Evolutionary conservation across 441 rosid species (phyloP).

Genomic region (Metrosideros polymorpha): DNA sequence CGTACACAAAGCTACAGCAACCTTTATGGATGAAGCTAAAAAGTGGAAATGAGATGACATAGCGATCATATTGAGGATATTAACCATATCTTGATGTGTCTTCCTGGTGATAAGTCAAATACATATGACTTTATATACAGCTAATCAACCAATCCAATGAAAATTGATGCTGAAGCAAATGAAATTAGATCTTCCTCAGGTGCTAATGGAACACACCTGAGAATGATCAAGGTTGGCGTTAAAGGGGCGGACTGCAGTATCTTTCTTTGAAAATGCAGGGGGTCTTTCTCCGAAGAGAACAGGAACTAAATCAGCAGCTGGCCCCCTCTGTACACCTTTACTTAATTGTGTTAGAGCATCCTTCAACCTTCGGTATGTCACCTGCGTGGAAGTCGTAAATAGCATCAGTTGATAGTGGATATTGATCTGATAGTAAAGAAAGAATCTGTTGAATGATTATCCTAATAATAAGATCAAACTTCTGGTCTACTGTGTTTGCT

Average conservation of each 20-base stretch:
- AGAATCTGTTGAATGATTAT: not conserved
- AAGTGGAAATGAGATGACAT: not conserved
- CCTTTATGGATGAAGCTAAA: not conserved
- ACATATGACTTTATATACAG: not conserved
- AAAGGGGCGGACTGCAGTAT: constrained; percentile 41
- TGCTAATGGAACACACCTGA: constrained; percentile 35
- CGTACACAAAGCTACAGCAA: not conserved
- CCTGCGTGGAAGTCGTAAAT: constrained; percentile 23
- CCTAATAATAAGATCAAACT: not conserved
- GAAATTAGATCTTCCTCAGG: not conserved
- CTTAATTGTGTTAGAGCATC: constrained; percentile 79
- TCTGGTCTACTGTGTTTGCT: not conserved
- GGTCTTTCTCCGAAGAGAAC: constrained; percentile 78
- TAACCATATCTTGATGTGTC: not conserved
- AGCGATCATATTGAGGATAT: not conserved
- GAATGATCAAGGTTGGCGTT: constrained; percentile 83
- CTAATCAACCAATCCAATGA: not conserved
- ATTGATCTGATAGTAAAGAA: not conserved
- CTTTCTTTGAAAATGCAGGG: constrained; percentile 52
- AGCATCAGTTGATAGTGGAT: not conserved
- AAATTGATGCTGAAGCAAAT: not conserved
- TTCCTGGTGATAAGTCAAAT: not conserved
- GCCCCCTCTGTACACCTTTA: constrained; percentile 80
- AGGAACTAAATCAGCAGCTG: constrained; percentile 82
- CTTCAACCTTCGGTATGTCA: constrained; percentile 91